Evolutionary conservation across 176 grass and related monocot genomes (phyloP), one percentile per base, ranked within the genome.

Genomic region (Carex scoparia): DNA sequence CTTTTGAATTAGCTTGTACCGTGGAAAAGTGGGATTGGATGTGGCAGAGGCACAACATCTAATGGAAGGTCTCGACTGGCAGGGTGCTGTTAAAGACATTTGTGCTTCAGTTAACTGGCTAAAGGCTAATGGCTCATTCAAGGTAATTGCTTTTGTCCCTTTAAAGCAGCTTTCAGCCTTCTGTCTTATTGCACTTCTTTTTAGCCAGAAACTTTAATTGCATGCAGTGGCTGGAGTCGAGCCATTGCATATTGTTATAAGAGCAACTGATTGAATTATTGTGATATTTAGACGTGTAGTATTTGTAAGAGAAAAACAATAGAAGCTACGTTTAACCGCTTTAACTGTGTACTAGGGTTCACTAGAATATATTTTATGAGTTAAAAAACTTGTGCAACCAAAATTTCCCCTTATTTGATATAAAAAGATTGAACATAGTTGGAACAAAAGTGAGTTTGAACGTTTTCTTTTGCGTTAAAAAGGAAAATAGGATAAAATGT

Each of bases 41-140:
- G 91, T 83, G 59, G 95, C 95, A 66, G 95, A 98, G 80, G 95
- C 95, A 23, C 93, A 93, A 4, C 95, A 92, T 83, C 84, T 98
- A 82, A 93, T 95, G 89, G 89, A 93, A 11, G 93, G 91, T 85
- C 87, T 98, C 5, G 93, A 98, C 42, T 98, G 93, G 95, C 87
- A 73, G 55, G 91, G 91, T 59, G 93, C 95, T 76, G 81, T 98
- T 31, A 93, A 98, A 86, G 95, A 98, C 83, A 95, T 94, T 68
- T 68, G 86, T 9, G 93, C 95, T 88, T 94, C 95, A 68, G 91
- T 98, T 86, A 93, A 98, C 62, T 98, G 95, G 95, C 89, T 98
- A 54, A 98, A 98, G 54, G 78, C 91, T 83, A 93, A 90, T 90
- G 93, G 95, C 64, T 98, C 93, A 51, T 42, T 91, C 54, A 98